Percentiles rank a stretch among this genome's conserved stretches.
phyloP scores from a whole-genome alignment of 345 rosid genomes.

The Eucalyptus cloeziana region DNA sequence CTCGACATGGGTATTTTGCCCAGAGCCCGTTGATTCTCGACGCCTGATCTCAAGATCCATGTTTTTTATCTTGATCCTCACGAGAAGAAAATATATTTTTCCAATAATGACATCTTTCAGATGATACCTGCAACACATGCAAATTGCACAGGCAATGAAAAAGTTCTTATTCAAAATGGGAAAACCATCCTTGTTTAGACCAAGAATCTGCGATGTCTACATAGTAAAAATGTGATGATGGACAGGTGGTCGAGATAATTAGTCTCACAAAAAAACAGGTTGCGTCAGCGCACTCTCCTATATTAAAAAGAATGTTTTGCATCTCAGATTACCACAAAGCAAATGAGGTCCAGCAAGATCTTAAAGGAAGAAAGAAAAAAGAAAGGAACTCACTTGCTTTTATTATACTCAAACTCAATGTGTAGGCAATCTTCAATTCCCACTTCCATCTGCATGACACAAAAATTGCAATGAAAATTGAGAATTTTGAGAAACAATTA shows the following conservation, averaged over 20 bases:
- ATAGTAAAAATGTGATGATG: background rate
- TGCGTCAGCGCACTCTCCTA: background rate
- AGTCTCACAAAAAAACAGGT: background rate
- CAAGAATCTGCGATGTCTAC: background rate
- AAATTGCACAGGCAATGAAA: background rate
- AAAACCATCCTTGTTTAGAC: background rate
- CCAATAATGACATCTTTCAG: constrained; percentile 95
- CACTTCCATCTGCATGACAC: constrained; percentile 86
- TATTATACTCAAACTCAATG: constrained; percentile 95
- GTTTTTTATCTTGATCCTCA: constrained; percentile 96
- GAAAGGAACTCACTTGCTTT: constrained; percentile 76
- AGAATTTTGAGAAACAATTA: background rate
- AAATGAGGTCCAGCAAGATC: background rate
- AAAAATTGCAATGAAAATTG: background rate
- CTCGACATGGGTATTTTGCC: constrained; percentile 94
- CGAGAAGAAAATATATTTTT: constrained; percentile 95
- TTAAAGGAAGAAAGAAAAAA: background rate
- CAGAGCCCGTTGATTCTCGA: constrained; percentile 95
- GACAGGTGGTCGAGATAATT: background rate
- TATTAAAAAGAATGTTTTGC: background rate
- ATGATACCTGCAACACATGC: constrained; percentile 58
- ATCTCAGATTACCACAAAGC: background rate
- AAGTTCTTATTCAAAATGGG: background rate
- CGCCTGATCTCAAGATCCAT: constrained; percentile 99
- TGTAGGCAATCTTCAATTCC: constrained; percentile 98